Conservation (phyloP, 148 eudicot genomes). For the Dysphania ambrosioides region DNA sequence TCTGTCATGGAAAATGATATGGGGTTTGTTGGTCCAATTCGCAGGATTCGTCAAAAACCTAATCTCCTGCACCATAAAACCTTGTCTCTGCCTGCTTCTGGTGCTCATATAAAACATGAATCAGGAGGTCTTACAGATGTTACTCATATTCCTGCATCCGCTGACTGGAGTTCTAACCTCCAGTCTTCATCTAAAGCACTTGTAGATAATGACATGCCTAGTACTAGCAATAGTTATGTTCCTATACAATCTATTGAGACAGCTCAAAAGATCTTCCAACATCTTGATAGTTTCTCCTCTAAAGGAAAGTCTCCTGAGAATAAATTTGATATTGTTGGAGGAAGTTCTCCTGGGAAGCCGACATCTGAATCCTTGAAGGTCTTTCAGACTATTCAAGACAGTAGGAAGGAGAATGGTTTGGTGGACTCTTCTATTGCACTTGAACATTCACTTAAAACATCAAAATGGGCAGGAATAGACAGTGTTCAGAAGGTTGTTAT, state of each 20-base stretch:
- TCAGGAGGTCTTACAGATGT: constrained; percentile 35
- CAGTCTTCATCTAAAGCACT: constrained; percentile 30
- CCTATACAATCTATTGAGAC: constrained; percentile 68
- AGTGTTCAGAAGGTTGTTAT: constrained; percentile 17
- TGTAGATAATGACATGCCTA: constrained; percentile 30
- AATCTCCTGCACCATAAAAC: constrained; percentile 58
- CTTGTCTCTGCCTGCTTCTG: constrained; percentile 31
- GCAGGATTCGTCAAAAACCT: constrained; percentile 83
- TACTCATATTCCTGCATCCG: constrained; percentile 25
- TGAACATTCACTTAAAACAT: constrained; percentile 28
- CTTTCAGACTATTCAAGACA: constrained; percentile 35
- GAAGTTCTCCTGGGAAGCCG: constrained; percentile 39
- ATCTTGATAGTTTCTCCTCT: constrained; percentile 66
- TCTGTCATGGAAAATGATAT: constrained; percentile 69
- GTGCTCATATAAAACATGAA: constrained; percentile 31
- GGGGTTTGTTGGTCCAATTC: constrained; percentile 79
- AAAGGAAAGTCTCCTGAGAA: constrained; percentile 58
- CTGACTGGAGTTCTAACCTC: constrained; percentile 22
- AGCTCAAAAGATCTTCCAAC: constrained; percentile 70
- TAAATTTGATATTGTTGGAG: constrained; percentile 30
- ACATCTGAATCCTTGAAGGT: constrained; percentile 41
- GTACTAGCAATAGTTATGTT: constrained; percentile 47
- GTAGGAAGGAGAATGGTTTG: constrained; percentile 29
- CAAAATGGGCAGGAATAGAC: constrained; percentile 29
- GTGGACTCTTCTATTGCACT: constrained; percentile 25